Base-by-base conservation (phyloP, 1,284 basidiomycete genomes). In the Abortiporus biennis region DNA sequence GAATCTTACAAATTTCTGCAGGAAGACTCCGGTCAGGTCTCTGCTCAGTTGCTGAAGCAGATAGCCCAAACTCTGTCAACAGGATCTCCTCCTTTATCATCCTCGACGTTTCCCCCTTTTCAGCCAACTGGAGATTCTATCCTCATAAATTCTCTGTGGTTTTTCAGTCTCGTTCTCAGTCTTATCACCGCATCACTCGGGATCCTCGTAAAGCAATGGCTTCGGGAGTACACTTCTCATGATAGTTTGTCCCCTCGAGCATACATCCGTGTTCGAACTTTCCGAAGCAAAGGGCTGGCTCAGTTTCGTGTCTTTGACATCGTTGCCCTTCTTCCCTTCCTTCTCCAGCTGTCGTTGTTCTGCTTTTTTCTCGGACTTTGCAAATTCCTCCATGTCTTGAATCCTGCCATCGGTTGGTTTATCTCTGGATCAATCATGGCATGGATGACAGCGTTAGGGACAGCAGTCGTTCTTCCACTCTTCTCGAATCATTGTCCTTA, bases 311-410 rank as follows among this genome's bases (percentile, higher is more conserved):
- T 69, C 61, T 48, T 57, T 15, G 50, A 59, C 3, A 52, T 68
- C 9, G 66, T 67, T 3, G 63, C 66, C 37, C 47, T 55, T 12
- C 66, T 69, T n/a, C 67, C 66, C 6, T 54, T 60, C 22, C 58
- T 71, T 4, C 54, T 71, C 11, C 68, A 69, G 45, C 48, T 62
- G 12, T 66, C 68, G 3, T 54, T 69, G 20, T 57, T 67, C 22
- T 52, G 69, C 1, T 69, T 69, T 44, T 64, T 68, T 29, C 57
- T 59, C 5, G 68, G 66, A 4, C 55, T 71, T 6, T 54, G 63
- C 19, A 59, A 61, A 22, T 68, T 68, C 43, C 51, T 69, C 11
- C 51, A 49, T 11, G 54, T 59, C 12, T 50, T 68, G 9, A 65
- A 66, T 47, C 8, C 43, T 6, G 44, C 43, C 9, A 53, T 69